Conservation (phyloP, 2,329 filamentous ascomycete species). For the Pseudogymnoascus sp. region DNA sequence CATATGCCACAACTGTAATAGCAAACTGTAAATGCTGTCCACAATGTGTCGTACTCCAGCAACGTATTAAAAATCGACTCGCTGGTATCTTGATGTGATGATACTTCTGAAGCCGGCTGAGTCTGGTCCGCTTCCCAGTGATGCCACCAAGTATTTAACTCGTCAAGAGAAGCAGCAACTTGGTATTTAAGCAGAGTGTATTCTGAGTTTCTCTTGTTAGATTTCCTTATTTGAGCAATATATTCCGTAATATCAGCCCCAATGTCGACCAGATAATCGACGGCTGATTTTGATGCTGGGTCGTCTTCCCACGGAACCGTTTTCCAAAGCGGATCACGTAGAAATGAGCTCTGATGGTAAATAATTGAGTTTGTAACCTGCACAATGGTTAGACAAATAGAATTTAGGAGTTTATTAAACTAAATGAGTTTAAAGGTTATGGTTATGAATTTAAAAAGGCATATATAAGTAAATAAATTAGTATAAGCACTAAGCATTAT, state of each 20-base stretch:
- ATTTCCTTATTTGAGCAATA: not conserved
- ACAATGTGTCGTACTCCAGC: slow-evolving; percentile 10
- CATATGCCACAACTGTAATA: slow-evolving; percentile 11
- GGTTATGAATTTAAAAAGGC: slow-evolving; percentile 33
- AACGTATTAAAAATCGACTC: slow-evolving; percentile 8
- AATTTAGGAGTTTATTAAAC: slow-evolving; percentile 25
- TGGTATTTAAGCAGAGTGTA: slow-evolving; percentile 8
- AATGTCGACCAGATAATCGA: slow-evolving; percentile 15
- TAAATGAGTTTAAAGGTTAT: slow-evolving; percentile 33
- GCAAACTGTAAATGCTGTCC: slow-evolving; percentile 10
- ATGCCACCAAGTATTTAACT: slow-evolving; percentile 13
- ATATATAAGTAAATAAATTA: too few relatives aligned
- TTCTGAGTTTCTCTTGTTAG: not conserved
- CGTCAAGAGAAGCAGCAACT: slow-evolving; percentile 7
- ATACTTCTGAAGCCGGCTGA: not conserved
- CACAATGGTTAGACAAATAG: not conserved
- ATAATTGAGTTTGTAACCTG: slow-evolving; percentile 14
- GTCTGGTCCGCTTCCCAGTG: slow-evolving; percentile 9
- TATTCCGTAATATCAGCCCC: slow-evolving; percentile 9
- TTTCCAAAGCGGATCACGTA: slow-evolving; percentile 12
- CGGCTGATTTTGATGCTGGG: slow-evolving; percentile 9
- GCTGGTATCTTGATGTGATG: not conserved
- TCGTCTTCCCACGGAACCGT: slow-evolving; percentile 16
- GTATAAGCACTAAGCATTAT: too few relatives aligned
- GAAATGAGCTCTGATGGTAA: slow-evolving; percentile 12